These are phyloP conservation scores for Stephania japonica DNA, from an alignment of 164 flowering plant species.

Conservation along the genomic window DNA sequence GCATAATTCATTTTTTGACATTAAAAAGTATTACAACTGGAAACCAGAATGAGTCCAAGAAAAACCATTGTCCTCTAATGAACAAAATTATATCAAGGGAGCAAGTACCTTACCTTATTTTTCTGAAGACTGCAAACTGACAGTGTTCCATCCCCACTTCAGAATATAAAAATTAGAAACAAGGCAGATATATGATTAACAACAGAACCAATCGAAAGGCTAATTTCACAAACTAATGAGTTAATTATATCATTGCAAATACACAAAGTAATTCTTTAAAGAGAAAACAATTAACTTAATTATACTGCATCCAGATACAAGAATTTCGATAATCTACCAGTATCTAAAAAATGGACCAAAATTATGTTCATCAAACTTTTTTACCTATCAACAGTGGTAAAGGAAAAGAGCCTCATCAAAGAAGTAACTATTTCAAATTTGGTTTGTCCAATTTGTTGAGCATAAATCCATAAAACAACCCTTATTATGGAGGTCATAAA, in stretches of 20 bases:
- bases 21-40: background rate
- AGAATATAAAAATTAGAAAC: constrained; percentile 11
- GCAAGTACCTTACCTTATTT: constrained; percentile 47
- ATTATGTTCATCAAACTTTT: too few species aligned
- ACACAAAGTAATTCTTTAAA: too few species aligned
- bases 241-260: too few species aligned
- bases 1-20: background rate
- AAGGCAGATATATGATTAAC: background rate
- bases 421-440: background rate
- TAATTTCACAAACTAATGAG: too few species aligned
- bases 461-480: background rate
- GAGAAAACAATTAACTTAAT: too few species aligned
- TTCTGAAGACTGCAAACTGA: constrained; percentile 85
- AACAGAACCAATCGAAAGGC: background rate
- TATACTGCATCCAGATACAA: background rate
- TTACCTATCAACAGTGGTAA: too few species aligned
- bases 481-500: background rate
- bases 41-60: background rate
- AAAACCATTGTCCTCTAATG: background rate
- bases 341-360: background rate
- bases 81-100: background rate
- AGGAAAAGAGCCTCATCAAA: background rate
- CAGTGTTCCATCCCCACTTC: constrained; percentile 92
- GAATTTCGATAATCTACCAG: background rate
- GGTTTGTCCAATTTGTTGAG: background rate